Conservation (phyloP, 2,329 filamentous ascomycete genomes). For the Colletotrichum spinosum region DNA sequence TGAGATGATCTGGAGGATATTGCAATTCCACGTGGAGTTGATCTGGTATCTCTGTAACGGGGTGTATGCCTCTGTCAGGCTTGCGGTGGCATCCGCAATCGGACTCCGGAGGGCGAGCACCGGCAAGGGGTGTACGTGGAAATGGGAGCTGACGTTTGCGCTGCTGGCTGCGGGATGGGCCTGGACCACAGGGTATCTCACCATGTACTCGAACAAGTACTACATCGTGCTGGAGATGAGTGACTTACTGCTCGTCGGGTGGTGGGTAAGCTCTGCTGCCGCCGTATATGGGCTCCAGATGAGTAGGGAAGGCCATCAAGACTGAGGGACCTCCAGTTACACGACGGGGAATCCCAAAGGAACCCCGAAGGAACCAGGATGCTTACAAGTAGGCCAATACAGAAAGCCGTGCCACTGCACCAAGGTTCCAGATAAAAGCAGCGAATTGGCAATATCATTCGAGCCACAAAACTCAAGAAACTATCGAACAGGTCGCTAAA, state of each 20-base stretch:
- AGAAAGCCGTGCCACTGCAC: no score
- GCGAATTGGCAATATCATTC: no score
- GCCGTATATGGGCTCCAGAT: conserved; percentile 2
- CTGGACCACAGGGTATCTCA: conserved; percentile 41
- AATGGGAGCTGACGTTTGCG: conserved; percentile 12
- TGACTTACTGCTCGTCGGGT: conserved; percentile 47
- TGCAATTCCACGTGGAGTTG: conserved; percentile 14
- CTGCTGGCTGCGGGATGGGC: conserved; percentile 28
- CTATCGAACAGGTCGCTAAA: no score
- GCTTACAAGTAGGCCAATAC: no score
- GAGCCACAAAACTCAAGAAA: no score
- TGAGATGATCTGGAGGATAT: fast-evolving
- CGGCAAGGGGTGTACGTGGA: not conserved
- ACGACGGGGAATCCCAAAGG: no score
- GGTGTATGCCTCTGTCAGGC: conserved; percentile 11
- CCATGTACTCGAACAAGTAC: conserved; percentile 50
- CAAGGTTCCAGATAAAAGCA: no score
- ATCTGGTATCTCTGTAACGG: not conserved
- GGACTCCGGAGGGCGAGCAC: not conserved
- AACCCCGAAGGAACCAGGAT: no score
- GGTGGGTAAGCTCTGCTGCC: conserved; percentile 32
- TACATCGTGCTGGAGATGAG: conserved; percentile 53
- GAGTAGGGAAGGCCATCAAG: not conserved
- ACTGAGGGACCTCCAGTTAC: not conserved
- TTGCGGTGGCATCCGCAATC: conserved; percentile 5